Evolutionary conservation across 352 stramenopile genomes (phyloP).

Genomic region (Phytophthora aleatoria): DNA sequence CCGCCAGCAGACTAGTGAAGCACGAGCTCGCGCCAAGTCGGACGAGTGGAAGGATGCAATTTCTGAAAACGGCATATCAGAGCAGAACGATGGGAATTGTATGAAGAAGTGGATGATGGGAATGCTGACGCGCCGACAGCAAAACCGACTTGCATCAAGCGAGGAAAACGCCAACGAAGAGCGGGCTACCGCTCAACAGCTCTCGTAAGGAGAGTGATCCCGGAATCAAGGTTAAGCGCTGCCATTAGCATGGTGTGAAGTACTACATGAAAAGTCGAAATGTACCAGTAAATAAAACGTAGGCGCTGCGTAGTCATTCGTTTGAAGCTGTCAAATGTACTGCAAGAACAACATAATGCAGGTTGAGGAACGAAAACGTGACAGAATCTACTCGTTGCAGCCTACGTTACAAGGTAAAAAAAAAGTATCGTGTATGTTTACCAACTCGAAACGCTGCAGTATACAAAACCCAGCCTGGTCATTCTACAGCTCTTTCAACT

Average conservation of each 20-base stretch:
- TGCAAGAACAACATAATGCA: background rate
- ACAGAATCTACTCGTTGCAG: slow-evolving; percentile 17
- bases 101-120: slow-evolving; percentile 40
- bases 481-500: slow-evolving; percentile 45
- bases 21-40: slow-evolving; percentile 13
- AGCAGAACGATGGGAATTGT: slow-evolving; percentile 10
- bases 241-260: slow-evolving; percentile 19
- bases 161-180: slow-evolving; percentile 35
- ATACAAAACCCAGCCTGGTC: background rate
- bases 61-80: slow-evolving; percentile 12
- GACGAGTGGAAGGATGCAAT: slow-evolving; percentile 30
- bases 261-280: slow-evolving; percentile 19
- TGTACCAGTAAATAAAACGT: slow-evolving; percentile 23
- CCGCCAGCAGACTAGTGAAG: slow-evolving; percentile 18
- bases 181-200: slow-evolving; percentile 9
- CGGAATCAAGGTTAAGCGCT: slow-evolving; percentile 14
- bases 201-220: slow-evolving; percentile 5
- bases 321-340: background rate
- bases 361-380: background rate
- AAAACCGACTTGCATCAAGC: slow-evolving; percentile 39
- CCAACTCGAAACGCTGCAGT: too few species aligned
- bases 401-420: too few species aligned
- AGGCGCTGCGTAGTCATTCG: too few species aligned
- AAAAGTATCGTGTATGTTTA: too few species aligned
- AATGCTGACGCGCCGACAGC: slow-evolving; percentile 37